phyloP scores from a whole-genome alignment of 495 filamentous ascomycete genomes.

The Pseudoneurospora amorphoporcata region DNA sequence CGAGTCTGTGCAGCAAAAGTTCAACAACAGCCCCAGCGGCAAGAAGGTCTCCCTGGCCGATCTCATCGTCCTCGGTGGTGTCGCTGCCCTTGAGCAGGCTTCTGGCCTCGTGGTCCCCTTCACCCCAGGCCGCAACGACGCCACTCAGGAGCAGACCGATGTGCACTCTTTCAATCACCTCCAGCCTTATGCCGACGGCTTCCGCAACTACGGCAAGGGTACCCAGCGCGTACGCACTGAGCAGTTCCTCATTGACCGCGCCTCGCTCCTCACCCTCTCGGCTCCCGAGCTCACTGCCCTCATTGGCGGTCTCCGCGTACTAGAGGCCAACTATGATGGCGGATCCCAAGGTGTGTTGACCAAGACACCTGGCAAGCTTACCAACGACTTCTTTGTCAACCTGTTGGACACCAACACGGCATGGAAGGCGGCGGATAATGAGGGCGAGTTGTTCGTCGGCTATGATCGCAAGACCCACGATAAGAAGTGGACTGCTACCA shows the following conservation, averaged over 20 bases:
- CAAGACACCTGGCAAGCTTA: conserved; percentile 49
- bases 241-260: conserved; percentile 57
- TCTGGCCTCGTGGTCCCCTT: conserved; percentile 37
- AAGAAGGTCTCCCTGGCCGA: conserved; percentile 67
- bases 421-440: conserved; percentile 44
- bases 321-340: conserved; percentile 58
- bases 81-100: conserved; percentile 62
- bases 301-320: conserved; percentile 53
- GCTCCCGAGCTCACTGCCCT: conserved; percentile 59
- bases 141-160: conserved; percentile 56
- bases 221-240: conserved; percentile 49
- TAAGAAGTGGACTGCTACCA: conserved; percentile 58
- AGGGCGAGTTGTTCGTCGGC: conserved; percentile 49
- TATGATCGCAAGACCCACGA: conserved; percentile 53
- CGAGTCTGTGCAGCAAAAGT: conserved; percentile 50
- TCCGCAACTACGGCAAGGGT: conserved; percentile 62
- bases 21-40: conserved; percentile 47
- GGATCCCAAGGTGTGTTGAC: conserved; percentile 54
- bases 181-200: conserved; percentile 53
- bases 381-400: conserved; percentile 70
- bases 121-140: conserved; percentile 36
- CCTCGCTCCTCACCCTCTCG: conserved; percentile 54
- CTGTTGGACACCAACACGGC: conserved; percentile 53
- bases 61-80: conserved; percentile 59
- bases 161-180: conserved; percentile 49